These are phyloP conservation scores for Mycena rebaudengoi DNA, from an alignment of 768 basidiomycete species.

Conservation along the genomic window DNA sequence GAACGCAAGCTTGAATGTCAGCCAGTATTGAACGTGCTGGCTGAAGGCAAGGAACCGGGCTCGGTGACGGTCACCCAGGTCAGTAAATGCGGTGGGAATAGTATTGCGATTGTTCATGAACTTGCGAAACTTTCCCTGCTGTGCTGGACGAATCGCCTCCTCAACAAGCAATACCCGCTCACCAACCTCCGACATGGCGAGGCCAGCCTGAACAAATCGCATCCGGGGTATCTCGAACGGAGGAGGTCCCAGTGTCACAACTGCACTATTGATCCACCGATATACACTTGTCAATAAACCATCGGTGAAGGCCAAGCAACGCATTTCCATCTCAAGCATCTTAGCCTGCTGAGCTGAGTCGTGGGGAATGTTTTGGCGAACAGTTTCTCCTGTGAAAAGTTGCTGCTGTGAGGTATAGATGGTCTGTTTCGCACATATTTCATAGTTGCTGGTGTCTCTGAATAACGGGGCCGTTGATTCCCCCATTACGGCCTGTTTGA, in stretches of 20 bases:
- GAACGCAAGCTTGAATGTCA: conserved; percentile 30
- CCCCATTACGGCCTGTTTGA: background rate
- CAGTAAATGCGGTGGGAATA: background rate
- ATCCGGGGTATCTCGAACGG: background rate
- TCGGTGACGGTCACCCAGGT: conserved; percentile 1
- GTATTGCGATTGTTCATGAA: conserved; percentile 35
- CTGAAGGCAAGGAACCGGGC: conserved; percentile 33
- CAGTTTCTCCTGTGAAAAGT: background rate
- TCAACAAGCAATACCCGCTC: conserved; percentile 12
- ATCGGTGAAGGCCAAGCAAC: background rate
- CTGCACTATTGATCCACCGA: background rate
- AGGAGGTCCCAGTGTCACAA: background rate
- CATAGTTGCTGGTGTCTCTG: background rate
- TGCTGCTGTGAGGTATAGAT: background rate
- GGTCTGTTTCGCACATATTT: background rate
- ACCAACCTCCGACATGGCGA: background rate
- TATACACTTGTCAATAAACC: background rate
- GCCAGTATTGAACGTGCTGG: conserved; percentile 34
- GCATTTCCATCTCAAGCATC: background rate
- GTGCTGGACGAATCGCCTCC: conserved; percentile 12
- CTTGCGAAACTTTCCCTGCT: conserved; percentile 29
- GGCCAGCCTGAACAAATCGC: background rate
- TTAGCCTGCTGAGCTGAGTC: background rate
- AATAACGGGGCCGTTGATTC: background rate
- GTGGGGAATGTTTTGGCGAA: background rate